These are phyloP conservation scores for Syzygium aromaticum DNA, from an alignment of 345 rosid genomes.

Conservation along the genomic window DNA sequence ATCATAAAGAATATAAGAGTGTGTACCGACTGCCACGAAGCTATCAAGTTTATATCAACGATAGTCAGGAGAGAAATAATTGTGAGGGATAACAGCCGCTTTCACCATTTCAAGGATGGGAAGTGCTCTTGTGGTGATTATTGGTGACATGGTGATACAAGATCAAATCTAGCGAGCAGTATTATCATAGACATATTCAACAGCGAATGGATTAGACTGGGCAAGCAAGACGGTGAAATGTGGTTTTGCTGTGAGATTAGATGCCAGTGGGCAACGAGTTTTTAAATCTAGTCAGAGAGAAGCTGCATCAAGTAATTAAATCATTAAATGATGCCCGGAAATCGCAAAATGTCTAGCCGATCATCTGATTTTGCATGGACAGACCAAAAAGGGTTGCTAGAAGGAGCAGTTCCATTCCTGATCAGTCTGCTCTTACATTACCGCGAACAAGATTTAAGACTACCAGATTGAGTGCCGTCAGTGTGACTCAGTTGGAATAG, in stretches of 20 bases:
- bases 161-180: not conserved
- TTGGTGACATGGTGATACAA: constrained; percentile 29
- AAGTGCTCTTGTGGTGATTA: constrained; percentile 75
- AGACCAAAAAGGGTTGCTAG: constrained; percentile 85
- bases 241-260: not conserved
- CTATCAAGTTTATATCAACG: constrained; percentile 55
- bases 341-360: not conserved
- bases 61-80: constrained; percentile 58
- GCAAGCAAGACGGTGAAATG: not conserved
- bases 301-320: not conserved
- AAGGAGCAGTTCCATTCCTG: constrained; percentile 34
- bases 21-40: constrained; percentile 58
- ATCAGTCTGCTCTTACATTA: constrained; percentile 25
- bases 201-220: not conserved
- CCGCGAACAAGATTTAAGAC: constrained; percentile 33
- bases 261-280: not conserved
- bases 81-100: constrained; percentile 66
- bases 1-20: constrained; percentile 64
- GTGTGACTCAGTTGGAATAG: constrained; percentile 41
- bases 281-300: not conserved
- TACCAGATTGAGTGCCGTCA: constrained; percentile 39
- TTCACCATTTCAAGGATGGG: constrained; percentile 67
- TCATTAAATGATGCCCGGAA: not conserved
- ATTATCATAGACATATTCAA: not conserved
- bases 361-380: constrained; percentile 11